Conservation (phyloP, 495 filamentous ascomycete genomes). For the Podospora pseudopauciseta region DNA sequence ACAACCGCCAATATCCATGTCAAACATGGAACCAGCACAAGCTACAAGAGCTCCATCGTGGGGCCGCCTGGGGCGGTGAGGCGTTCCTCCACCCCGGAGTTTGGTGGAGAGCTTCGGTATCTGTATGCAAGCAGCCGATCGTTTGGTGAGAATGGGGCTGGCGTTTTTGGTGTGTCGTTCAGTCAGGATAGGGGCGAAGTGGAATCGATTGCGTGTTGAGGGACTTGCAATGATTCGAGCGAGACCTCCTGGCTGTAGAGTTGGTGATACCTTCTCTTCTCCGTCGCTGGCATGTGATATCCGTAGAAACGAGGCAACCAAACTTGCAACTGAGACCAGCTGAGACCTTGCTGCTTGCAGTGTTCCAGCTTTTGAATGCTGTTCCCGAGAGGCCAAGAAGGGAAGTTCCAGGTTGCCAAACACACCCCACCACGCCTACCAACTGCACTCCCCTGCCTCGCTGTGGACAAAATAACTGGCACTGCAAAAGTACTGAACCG, state of each 20-base stretch:
- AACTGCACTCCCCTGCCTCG: neutral
- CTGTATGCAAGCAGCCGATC: neutral
- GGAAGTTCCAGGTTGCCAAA: neutral
- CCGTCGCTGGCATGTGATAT: neutral
- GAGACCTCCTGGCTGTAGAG: neutral
- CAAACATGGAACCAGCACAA: slow-evolving; percentile 2
- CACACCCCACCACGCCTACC: neutral
- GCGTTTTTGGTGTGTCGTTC: neutral
- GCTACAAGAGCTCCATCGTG: slow-evolving; percentile 2
- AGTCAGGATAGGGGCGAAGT: neutral
- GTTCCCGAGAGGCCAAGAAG: neutral
- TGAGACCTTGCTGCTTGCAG: neutral
- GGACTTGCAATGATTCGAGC: neutral
- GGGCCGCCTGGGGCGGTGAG: slow-evolving; percentile 1
- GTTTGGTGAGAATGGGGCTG: neutral
- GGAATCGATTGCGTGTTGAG: neutral
- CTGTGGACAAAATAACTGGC: too few species aligned
- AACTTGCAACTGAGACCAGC: neutral
- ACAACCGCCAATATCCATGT: neutral
- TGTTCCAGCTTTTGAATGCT: neutral
- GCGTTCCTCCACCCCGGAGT: neutral
- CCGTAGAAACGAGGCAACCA: neutral
- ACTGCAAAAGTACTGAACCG: too few species aligned
- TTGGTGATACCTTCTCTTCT: neutral
- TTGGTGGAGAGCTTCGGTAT: neutral